Evolutionary conservation across 1,284 basidiomycete genomes (phyloP), one percentile per base, ranked within the genome.

Genomic region (Pascua sp.): DNA sequence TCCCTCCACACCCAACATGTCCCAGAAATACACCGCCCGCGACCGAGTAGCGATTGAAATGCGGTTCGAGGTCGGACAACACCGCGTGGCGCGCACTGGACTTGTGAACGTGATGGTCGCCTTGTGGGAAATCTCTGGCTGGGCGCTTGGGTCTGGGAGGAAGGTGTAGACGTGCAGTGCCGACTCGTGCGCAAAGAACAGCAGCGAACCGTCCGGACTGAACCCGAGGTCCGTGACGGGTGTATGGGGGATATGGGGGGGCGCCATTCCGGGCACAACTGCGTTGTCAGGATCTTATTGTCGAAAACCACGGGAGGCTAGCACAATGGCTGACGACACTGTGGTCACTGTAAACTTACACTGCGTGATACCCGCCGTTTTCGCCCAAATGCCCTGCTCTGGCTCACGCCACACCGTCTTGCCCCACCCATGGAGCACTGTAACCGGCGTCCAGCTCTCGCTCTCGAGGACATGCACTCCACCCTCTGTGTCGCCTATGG

Each of bases 131-230:
- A 77, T 65, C 4, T 51, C 52, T 1, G 71, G 68, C 8, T 46
- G 39, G 15, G 62, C 42, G 0, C 67, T 36, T 2, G 46, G 51
- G 4, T 59, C 47, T 1, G 66, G 58, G 1, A 73, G 55, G 56
- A 75, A 73, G 2, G 64, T 59, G 56, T 75, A 69, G 4, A 77
- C 65, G 45, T 76, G 70, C 1, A 76, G 40, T 0, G 67, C 55
- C 10, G 63, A 15, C 13, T 52, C 55, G 13, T 52, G 51, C 2
- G 41, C 48, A 41, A 85, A 83, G 39, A 90, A 80, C 5, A 94
- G 75, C 15, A 89, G 76, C 1, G 80, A 85, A 11, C 89, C 90
- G 13, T 83, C 84, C 45, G 82, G 79, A 72, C 90, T 90, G 83
- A 90, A 93, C 47, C 86, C 84, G 36, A 94, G 74, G 61, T 90